These are phyloP conservation scores for Aphanomyces astaci DNA, from an alignment of 352 stramenopile genomes.

Conservation along the genomic window DNA sequence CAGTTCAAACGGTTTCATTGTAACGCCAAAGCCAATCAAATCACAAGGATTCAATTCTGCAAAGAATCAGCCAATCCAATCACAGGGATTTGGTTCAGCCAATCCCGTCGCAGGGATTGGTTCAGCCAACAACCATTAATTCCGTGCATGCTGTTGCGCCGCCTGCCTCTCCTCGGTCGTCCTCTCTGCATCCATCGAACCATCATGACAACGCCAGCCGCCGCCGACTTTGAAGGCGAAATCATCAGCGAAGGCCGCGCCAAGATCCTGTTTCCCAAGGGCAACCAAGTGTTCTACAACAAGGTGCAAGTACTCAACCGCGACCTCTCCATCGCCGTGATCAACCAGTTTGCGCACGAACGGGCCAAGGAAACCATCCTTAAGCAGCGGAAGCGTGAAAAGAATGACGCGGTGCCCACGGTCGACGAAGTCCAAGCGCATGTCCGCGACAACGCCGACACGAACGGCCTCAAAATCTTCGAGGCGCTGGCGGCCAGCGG, in stretches of 20 bases:
- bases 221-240: slow-evolving; percentile 55
- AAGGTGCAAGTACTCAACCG: slow-evolving; percentile 97
- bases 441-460: slow-evolving; percentile 49
- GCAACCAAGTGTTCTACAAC: slow-evolving; percentile 91
- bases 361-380: slow-evolving; percentile 58
- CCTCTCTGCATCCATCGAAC: neutral
- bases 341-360: slow-evolving; percentile 93
- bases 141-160: neutral
- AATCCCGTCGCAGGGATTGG: neutral
- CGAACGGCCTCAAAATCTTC: slow-evolving; percentile 93
- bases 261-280: slow-evolving; percentile 86
- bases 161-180: neutral
- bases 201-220: slow-evolving; percentile 29
- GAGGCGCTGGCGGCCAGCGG: slow-evolving; percentile 97
- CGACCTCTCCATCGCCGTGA: slow-evolving; percentile 97
- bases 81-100: neutral
- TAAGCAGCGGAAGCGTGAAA: slow-evolving; percentile 62
- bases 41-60: neutral
- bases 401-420: slow-evolving; percentile 39
- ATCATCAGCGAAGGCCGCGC: slow-evolving; percentile 85
- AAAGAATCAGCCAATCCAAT: neutral
- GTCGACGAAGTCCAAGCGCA: slow-evolving; percentile 72
- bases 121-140: neutral
- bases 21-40: slow-evolving; percentile 6
- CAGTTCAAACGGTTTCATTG: slow-evolving; percentile 4